phyloP scores from a whole-genome alignment of 305 asterid species.

The Rubia balearica region DNA sequence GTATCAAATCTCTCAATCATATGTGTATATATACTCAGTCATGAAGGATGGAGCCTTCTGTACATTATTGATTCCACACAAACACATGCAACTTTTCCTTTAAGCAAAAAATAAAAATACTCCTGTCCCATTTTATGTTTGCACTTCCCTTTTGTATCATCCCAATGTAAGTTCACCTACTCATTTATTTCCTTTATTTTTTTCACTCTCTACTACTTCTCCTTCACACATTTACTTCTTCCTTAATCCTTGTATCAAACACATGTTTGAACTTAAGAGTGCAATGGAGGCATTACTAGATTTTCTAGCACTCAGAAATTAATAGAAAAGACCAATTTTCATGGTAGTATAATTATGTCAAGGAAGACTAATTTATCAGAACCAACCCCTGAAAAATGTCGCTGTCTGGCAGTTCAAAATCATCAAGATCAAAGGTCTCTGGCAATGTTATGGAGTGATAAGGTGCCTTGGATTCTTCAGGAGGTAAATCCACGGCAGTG shows the following conservation, averaged over 20 bases:
- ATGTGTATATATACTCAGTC: neutral
- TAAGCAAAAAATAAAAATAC: neutral
- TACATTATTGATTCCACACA: neutral
- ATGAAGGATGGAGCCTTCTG: neutral
- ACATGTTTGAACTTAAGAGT: neutral
- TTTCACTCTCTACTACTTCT: neutral
- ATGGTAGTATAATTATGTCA: conserved; percentile 3
- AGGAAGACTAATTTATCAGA: conserved; percentile 13
- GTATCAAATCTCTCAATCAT: neutral
- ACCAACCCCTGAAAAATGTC: conserved; percentile 84
- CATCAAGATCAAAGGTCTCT: conserved; percentile 97
- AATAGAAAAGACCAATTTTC: neutral
- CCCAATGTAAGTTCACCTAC: neutral
- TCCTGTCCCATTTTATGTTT: neutral
- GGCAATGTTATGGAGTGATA: conserved; percentile 97
- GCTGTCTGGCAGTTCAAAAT: conserved; percentile 95
- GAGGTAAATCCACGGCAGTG: conserved; percentile 97
- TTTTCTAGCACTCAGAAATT: neutral
- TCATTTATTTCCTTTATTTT: neutral
- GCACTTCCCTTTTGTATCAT: neutral
- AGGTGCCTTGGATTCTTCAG: conserved; percentile 98
- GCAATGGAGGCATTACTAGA: neutral
- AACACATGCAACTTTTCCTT: neutral
- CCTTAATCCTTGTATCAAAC: no score
- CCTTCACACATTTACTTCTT: neutral